These are phyloP conservation scores for Aureobasidium sp. DNA, from an alignment of 2,329 filamentous ascomycete species.

Conservation along the genomic window DNA sequence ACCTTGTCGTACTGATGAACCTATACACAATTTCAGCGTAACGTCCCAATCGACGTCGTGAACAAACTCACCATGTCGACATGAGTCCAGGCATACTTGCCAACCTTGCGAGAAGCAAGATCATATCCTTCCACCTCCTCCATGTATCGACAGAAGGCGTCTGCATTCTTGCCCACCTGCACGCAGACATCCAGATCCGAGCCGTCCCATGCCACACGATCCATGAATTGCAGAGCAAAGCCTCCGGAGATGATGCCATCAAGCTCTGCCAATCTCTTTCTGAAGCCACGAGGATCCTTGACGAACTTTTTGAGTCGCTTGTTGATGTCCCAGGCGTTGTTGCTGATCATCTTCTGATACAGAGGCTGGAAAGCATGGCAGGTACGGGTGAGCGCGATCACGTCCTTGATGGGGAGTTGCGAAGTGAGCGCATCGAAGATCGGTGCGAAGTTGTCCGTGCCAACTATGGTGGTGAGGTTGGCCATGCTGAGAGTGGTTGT, in stretches of 20 bases:
- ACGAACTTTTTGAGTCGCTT: background rate
- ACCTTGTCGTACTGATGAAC: constrained; percentile 10
- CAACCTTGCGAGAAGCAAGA: background rate
- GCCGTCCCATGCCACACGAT: background rate
- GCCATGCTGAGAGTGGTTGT: background rate
- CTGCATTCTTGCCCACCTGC: background rate
- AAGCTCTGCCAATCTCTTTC: background rate
- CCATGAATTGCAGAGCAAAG: constrained; percentile 11
- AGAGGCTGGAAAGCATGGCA: background rate
- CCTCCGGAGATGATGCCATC: constrained; percentile 12
- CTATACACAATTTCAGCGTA: background rate
- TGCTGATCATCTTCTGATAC: background rate
- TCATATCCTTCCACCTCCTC: constrained; percentile 13
- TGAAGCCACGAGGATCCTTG: background rate
- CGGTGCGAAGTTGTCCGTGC: background rate
- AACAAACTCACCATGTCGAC: constrained; percentile 1
- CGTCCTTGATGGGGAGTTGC: background rate
- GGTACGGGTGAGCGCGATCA: constrained; percentile 1
- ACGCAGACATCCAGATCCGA: constrained; percentile 11
- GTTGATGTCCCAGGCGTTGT: constrained; percentile 1
- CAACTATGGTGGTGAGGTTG: background rate
- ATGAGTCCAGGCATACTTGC: constrained; percentile 8
- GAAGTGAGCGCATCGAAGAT: background rate
- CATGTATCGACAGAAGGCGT: constrained; percentile 3
- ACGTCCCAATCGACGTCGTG: background rate